phyloP scores from a whole-genome alignment of 2,329 filamentous ascomycete genomes.

The Emergomyces orientalis region DNA sequence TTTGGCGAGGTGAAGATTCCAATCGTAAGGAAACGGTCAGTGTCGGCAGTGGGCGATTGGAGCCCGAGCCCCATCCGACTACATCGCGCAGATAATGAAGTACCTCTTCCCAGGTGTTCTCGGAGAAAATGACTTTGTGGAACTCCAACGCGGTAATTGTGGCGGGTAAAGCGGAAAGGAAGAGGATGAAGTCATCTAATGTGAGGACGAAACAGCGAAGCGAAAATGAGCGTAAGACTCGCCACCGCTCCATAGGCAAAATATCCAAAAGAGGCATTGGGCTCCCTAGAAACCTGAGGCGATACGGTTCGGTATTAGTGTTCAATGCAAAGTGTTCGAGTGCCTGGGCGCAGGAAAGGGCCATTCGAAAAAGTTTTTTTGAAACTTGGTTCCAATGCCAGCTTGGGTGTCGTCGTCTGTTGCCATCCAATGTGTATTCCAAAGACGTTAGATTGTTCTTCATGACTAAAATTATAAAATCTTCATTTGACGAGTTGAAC shows the following conservation, averaged over 20 bases:
- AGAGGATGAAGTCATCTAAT: neutral
- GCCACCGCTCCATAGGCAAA: neutral
- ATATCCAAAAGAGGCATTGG: neutral
- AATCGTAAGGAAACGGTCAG: neutral
- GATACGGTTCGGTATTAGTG: neutral
- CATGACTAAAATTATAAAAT: neutral
- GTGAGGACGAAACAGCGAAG: neutral
- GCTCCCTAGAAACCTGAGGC: too few relatives aligned
- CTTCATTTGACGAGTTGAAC: neutral
- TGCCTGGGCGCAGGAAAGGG: neutral
- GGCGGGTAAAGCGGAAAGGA: neutral
- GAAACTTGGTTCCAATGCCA: neutral
- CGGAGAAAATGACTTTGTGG: neutral
- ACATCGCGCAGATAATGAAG: neutral
- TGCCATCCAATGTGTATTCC: neutral
- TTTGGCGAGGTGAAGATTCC: neutral
- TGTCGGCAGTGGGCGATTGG: neutral
- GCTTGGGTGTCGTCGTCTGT: too few relatives aligned
- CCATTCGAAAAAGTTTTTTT: neutral
- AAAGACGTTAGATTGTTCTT: neutral
- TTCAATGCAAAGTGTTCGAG: conserved; percentile 4
- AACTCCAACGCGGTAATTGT: neutral
- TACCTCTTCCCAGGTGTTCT: neutral
- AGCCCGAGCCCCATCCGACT: neutral
- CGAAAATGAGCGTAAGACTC: neutral